A percentile compares a stretch with the other conserved stretches of the same genome.
phyloP scores from a whole-genome alignment of 768 basidiomycete species.

The Boletus vermiculosoides region DNA sequence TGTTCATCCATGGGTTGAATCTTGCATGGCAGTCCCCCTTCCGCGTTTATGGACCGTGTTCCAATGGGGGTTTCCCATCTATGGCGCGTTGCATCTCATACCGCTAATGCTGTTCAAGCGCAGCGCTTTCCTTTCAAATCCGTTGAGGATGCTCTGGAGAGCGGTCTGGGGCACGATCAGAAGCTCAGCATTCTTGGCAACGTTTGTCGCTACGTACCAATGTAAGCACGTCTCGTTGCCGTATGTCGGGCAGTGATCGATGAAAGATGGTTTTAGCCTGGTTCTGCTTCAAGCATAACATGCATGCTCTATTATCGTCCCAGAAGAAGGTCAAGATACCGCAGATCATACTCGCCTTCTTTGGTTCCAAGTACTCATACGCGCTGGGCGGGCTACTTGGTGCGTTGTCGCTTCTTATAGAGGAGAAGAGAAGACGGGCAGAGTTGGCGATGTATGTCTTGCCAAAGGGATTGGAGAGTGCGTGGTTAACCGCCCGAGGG shows the following conservation, averaged over 20 bases:
- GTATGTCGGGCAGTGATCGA: neutral
- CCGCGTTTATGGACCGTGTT: conserved; percentile 75
- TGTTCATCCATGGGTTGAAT: conserved; percentile 72
- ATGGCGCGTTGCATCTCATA: conserved; percentile 87
- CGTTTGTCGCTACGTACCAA: conserved; percentile 82
- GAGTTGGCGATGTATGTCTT: conserved; percentile 93
- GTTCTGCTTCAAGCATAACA: conserved; percentile 65
- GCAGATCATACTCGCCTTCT: conserved; percentile 47
- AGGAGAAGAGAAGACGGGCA: conserved; percentile 82
- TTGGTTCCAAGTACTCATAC: conserved; percentile 70
- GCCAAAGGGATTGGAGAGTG: conserved; percentile 87
- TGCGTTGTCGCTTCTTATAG: conserved; percentile 79
- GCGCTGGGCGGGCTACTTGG: conserved; percentile 72
- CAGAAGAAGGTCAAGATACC: conserved; percentile 39
- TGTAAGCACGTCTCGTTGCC: conserved; percentile 40
- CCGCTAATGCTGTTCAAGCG: conserved; percentile 84
- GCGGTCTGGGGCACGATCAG: conserved; percentile 72
- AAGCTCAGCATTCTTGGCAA: conserved; percentile 84
- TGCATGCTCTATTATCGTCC: conserved; percentile 49
- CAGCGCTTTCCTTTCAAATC: conserved; percentile 60
- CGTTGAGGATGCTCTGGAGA: conserved; percentile 60
- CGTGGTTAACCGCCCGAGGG: conserved; percentile 79
- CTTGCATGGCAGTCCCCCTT: conserved; percentile 46
- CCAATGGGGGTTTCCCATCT: conserved; percentile 80
- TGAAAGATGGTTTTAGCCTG: conserved; percentile 39